Conservation (phyloP, 2,329 filamentous ascomycete species). For the Penicillium expansum region DNA sequence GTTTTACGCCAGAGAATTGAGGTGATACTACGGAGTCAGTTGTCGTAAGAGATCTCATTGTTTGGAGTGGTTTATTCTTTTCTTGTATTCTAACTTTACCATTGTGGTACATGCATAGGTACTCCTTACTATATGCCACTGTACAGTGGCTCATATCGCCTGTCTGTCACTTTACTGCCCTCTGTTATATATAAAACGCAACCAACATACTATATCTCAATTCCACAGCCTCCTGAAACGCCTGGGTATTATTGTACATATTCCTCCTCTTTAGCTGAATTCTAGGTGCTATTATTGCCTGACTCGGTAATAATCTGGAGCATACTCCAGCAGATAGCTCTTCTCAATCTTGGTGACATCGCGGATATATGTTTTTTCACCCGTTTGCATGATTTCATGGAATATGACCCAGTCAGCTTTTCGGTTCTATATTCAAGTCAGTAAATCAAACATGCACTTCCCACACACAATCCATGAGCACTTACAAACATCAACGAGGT, state of each 20-base stretch:
- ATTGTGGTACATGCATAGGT: neutral
- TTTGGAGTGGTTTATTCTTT: neutral
- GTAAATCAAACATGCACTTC: neutral
- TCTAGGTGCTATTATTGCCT: conserved; percentile 23
- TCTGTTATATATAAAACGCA: neutral
- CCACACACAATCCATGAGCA: conserved; percentile 18
- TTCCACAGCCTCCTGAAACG: neutral
- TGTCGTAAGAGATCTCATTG: neutral
- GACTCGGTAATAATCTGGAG: conserved; percentile 74
- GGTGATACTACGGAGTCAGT: neutral
- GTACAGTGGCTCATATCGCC: neutral
- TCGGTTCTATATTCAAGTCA: conserved; percentile 58
- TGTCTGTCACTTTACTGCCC: neutral
- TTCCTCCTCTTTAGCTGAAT: neutral
- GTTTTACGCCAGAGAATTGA: neutral
- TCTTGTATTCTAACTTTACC: neutral
- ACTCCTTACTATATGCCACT: neutral
- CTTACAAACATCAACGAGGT: conserved; percentile 82
- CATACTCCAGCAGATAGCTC: conserved; percentile 87
- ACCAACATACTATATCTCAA: neutral
- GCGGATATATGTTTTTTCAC: conserved; percentile 82
- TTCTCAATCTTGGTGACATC: conserved; percentile 94
- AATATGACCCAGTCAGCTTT: conserved; percentile 97
- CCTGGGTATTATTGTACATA: conserved; percentile 16
- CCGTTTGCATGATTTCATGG: conserved; percentile 86